Base-by-base conservation (phyloP, 352 stramenopile species). In the Phytophthora pseudosyringae region DNA sequence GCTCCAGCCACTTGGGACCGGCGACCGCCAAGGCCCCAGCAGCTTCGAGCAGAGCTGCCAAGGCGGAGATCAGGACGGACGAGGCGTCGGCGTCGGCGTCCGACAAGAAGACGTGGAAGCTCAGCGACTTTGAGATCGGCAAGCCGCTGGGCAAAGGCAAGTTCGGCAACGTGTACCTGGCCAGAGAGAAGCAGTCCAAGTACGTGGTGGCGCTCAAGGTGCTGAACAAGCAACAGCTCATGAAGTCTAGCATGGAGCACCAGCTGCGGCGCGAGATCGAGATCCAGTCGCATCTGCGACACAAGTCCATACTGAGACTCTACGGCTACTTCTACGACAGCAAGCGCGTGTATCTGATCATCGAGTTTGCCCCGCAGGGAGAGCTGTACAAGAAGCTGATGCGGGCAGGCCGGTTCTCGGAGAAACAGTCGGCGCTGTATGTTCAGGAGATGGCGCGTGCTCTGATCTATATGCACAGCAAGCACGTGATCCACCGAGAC, bases 171-270 rank as follows among this genome's bases (percentile, higher is more conserved):
- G 98, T 99, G 11, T 99, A 99, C 81, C 83, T 99, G 35, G 98
- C 97, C 11, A 86, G 97, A 33, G 97, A 99, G 75, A 99, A 98
- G 58, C 83, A 94, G 59, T 98, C 87, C 69, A 98, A 99, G 73
- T 99, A 99, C 75, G 98, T 99, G 59, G 97, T 99, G 28, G 98
- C 98, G 29, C 89, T 99, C 48, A 99, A 99, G 71, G 97, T 99
- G 52, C 78, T 99, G 52, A 94, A 99, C 66, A 99, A 99, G 75
- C 83, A 81, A 55, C 97, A 99, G 78, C 88, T 99, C 6, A 83
- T 98, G 38, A 99, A 99, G 80, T 95, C 87, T 41, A 96, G 93
- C 36, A 97, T 99, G 35, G 97, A 99, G 73, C 93, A 99, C 71
- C 98, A 99, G 73, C 71, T 99, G 25, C 91, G 98, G 5, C 90